Conservation (phyloP, 495 filamentous ascomycete species). For the Xylaria intraflava region DNA sequence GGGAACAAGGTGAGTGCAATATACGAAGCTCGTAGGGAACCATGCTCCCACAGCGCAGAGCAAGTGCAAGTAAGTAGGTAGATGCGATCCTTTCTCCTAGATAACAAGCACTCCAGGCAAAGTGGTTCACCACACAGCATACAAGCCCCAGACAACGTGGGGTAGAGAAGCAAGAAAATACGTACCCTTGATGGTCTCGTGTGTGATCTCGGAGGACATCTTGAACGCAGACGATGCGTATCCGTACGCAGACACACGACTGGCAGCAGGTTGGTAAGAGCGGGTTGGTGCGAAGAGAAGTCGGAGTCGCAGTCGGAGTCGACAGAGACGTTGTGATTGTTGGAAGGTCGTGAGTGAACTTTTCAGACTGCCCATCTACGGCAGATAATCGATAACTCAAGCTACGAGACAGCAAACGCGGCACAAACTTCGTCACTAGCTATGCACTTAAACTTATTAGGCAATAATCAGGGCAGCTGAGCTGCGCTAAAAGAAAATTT, state of each 20-base stretch:
- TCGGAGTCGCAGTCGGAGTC: conserved; percentile 3
- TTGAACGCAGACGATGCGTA: not conserved
- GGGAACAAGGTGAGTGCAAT: not conserved
- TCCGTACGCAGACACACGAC: not conserved
- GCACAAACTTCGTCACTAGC: too few relatives aligned
- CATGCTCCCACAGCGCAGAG: not conserved
- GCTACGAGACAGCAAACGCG: too few relatives aligned
- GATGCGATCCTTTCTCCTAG: not conserved
- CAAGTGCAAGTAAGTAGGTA: too few relatives aligned
- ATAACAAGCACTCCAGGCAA: not conserved
- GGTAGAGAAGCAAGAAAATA: conserved; percentile 9
- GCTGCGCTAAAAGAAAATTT: conserved; percentile 19
- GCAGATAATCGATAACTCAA: too few relatives aligned
- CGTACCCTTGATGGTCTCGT: conserved; percentile 55
- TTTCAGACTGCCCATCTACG: not conserved
- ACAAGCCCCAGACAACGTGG: not conserved
- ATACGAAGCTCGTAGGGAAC: not conserved
- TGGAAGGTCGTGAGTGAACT: not conserved
- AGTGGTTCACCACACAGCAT: conserved; percentile 2
- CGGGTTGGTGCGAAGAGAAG: not conserved
- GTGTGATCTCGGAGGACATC: conserved; percentile 46
- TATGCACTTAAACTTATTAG: not conserved
- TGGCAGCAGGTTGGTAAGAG: not conserved
- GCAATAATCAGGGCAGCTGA: conserved; percentile 1
- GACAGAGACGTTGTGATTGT: not conserved